Evolutionary conservation across 345 rosid species (phyloP), one percentile per base, ranked within the genome.

Genomic region (Syzygium oleosum): DNA sequence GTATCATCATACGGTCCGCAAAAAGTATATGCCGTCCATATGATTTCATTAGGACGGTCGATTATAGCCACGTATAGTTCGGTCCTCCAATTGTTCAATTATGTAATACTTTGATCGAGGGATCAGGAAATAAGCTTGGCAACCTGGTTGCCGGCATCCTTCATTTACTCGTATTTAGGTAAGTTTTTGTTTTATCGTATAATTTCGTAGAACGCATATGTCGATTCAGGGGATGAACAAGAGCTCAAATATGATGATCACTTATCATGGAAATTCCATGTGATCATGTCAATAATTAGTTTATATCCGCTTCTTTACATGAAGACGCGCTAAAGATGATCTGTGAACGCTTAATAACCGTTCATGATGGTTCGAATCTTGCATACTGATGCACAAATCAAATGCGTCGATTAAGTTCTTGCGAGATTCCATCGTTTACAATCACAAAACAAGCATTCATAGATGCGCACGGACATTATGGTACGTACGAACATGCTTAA

Each of bases 291-390:
- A 58, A 58, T 61, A 61, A 7, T 61, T n/a, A 61, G 73, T 61
- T 61, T 61, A 61, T 61, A 13, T 61, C 34, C 9, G 27, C 17
- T 13, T 0, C n/a, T 2, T n/a, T 31, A 61, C 9, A 61, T n/a
- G 34, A 61, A n/a, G 13, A n/a, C 3, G 17, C 9, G 0, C 4
- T 61, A 61, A 0, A 0, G 1, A n/a, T 61, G 19, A n/a, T n/a
- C 0, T 61, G 1, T 61, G 34, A 27, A 61, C 0, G 2, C 73
- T 29, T 61, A 61, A 27, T 61, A 61, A 12, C 0, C 34, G 6
- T 61, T 31, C 34, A n/a, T 13, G 34, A 61, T 6, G 73, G 19
- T n/a, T 13, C n/a, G 73, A 34, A 68, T 2, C 17, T 68, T 34
- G 79, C 0, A 0, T 68, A 68, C 17, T 4, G 0, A 68, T 17